Percentiles rank a stretch among this genome's conserved stretches.
Evolutionary conservation across 2,329 filamentous ascomycete species (phyloP).

Genomic region (Xylariaceae sp.): DNA sequence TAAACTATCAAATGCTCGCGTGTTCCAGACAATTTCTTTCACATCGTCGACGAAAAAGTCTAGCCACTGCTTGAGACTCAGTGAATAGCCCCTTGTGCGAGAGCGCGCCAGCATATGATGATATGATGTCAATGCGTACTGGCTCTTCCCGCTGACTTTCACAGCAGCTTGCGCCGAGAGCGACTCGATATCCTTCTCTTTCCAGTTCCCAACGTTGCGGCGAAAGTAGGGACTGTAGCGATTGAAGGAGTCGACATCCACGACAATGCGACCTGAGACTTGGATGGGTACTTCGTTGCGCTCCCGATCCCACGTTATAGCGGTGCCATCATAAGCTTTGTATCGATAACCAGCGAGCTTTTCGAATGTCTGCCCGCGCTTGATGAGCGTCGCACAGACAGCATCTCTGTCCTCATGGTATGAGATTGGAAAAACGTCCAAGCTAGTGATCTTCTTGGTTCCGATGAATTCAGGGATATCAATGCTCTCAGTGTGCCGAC

Average conservation of each 20-base stretch:
- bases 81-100: conserved; percentile 28
- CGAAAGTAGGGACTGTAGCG: conserved; percentile 33
- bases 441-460: conserved; percentile 42
- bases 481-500: conserved; percentile 36
- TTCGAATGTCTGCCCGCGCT: conserved; percentile 46
- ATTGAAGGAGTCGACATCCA: conserved; percentile 39
- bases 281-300: conserved; percentile 32
- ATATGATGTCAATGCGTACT: conserved; percentile 27
- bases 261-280: conserved; percentile 37
- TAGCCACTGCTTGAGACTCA: conserved; percentile 24
- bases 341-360: conserved; percentile 45
- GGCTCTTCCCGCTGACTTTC: not conserved
- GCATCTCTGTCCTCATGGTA: conserved; percentile 41
- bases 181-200: conserved; percentile 32
- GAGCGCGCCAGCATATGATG: conserved; percentile 34
- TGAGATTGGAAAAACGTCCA: conserved; percentile 43
- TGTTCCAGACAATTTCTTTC: conserved; percentile 46
- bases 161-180: conserved; percentile 21
- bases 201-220: conserved; percentile 33
- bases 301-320: conserved; percentile 35
- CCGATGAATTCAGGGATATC: conserved; percentile 43
- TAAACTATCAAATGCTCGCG: conserved; percentile 40
- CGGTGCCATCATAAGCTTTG: conserved; percentile 40
- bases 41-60: conserved; percentile 49
- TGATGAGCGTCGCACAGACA: conserved; percentile 34